Evolutionary conservation across 345 rosid genomes (phyloP).

Genomic region (Salix dunnii): DNA sequence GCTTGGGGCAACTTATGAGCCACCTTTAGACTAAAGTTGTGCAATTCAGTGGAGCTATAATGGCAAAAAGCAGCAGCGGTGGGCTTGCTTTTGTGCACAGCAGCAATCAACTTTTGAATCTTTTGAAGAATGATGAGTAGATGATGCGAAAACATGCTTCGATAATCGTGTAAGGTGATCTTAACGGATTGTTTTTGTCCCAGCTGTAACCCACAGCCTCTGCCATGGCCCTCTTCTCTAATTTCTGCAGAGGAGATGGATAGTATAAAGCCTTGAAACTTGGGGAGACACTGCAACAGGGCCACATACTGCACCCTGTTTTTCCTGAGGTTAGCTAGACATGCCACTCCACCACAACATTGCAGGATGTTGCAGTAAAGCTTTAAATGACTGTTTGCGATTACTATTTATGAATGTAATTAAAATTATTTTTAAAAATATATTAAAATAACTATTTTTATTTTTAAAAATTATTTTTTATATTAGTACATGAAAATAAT

Average conservation of each 20-base stretch:
- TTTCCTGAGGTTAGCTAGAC: slow-evolving; percentile 1
- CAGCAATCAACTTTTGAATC: slow-evolving; percentile 39
- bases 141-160: slow-evolving; percentile 31
- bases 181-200: slow-evolving; percentile 32
- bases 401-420: too few species aligned
- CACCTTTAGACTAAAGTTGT: background rate
- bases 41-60: slow-evolving; percentile 26
- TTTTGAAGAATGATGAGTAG: slow-evolving; percentile 44
- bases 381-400: too few species aligned
- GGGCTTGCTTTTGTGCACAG: slow-evolving; percentile 7
- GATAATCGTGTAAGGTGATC: slow-evolving; percentile 21
- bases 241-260: background rate
- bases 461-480: too few species aligned
- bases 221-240: background rate
- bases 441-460: too few species aligned
- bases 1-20: background rate
- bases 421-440: too few species aligned
- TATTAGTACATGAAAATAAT: too few species aligned
- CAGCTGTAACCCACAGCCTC: slow-evolving; percentile 35
- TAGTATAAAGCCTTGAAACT: slow-evolving; percentile 14
- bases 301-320: slow-evolving; percentile 5
- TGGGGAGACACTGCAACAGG: background rate
- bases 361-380: slow-evolving; percentile 11
- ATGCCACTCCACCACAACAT: too few species aligned
- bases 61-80: slow-evolving; percentile 7